Base-by-base conservation (phyloP, 495 filamentous ascomycete genomes). In the Annulohypoxylon stygium region DNA sequence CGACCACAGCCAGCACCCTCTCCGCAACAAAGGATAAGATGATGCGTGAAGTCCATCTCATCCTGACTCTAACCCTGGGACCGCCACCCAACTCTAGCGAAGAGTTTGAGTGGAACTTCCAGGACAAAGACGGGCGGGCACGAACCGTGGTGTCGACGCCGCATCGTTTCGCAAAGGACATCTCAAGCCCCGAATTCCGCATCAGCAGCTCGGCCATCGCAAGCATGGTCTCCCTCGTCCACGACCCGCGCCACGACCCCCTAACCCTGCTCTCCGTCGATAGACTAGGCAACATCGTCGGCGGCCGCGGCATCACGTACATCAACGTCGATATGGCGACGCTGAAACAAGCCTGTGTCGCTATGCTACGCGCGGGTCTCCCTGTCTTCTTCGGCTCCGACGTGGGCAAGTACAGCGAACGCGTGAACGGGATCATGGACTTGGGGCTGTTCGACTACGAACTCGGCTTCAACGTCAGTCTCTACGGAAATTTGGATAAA, bases 381-480 rank as follows among this genome's bases (percentile, higher is more conserved):
- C 93, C 94, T 16, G 86, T 96, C 55, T 97, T 97, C 85, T 97
- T 97, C 80, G 93, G 93, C 51, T 91, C 86, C 45, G 93, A 97
- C 73, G 93, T 96, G 0, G 93, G 93, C 41, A 94, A 96, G 78
- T 94, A 89, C 81, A 88, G 85, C 61, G 89, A 94, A 74, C 75
- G 76, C 0, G 62, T 67, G 2, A 83, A 80, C n/a, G 93, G 93
- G 34, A 88, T 96, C 75, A 91, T 97, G 90, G 93, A 96, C 77
- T 81, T 88, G 4, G 85, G 83, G 2, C 81, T 96, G 34, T 85
- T 90, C 66, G 90, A 96, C 74, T 93, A 92, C 76, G 84, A 90
- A 69, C 88, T 96, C 1, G 93, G 91, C 4, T 94, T 96, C 81
- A 92, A 94, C 67, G 81, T 94, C 67, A 80, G 79, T 9, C 82